These are phyloP conservation scores for Leccinum olivaceoglutinosum DNA, from an alignment of 1,284 basidiomycete species.

Conservation along the genomic window DNA sequence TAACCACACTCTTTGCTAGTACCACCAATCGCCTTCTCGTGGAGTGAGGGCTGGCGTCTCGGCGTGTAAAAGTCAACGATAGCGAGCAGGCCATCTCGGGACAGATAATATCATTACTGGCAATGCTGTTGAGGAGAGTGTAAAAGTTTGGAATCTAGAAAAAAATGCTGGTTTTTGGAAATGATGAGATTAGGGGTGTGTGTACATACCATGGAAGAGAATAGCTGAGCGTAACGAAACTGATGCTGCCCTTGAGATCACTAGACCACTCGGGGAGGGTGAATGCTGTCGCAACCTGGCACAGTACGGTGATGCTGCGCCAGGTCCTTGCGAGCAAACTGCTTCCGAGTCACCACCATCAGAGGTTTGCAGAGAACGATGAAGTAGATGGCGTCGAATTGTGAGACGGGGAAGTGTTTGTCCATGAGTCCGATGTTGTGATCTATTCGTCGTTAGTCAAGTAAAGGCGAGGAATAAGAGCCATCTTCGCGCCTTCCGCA, in stretches of 20 bases:
- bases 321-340: conserved; percentile 66
- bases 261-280: conserved; percentile 56
- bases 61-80: conserved; percentile 84
- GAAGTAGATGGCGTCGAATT: conserved; percentile 71
- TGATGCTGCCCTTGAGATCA: conserved; percentile 51
- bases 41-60: conserved; percentile 47
- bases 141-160: conserved; percentile 67
- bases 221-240: conserved; percentile 67
- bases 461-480: not conserved
- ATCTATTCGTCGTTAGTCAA: conserved; percentile 32
- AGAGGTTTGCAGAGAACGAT: conserved; percentile 75
- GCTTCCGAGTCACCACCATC: conserved; percentile 63
- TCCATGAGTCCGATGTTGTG: conserved; percentile 85
- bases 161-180: not conserved
- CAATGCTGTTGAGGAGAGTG: conserved; percentile 65
- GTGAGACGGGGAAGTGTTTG: conserved; percentile 57
- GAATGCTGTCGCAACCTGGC: conserved; percentile 73
- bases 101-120: conserved; percentile 51
- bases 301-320: conserved; percentile 71
- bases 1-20: conserved; percentile 66
- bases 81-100: conserved; percentile 61
- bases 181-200: not conserved
- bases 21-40: conserved; percentile 68
- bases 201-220: conserved; percentile 58
- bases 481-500: too few species aligned